Evolutionary conservation across 2,329 filamentous ascomycete species (phyloP).

Genomic region (Fusarium floridanum): DNA sequence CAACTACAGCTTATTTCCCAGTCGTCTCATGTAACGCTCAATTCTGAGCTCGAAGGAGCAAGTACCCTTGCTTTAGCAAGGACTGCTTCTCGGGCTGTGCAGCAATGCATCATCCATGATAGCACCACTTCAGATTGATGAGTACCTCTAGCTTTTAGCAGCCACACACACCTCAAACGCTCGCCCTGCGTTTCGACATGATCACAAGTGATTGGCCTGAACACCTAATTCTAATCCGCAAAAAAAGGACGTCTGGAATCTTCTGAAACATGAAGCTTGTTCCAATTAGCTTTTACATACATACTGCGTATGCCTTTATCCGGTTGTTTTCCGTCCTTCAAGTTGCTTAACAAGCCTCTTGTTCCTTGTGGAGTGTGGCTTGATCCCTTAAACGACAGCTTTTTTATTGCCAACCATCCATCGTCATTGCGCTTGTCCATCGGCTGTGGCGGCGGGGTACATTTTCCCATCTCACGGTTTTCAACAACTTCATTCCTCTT

Average conservation of each 20-base stretch:
- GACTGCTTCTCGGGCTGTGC: slow-evolving; percentile 17
- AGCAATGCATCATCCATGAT: slow-evolving; percentile 37
- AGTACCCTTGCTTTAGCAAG: slow-evolving; percentile 1
- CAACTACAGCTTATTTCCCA: slow-evolving; percentile 14
- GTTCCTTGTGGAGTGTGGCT: slow-evolving; percentile 27
- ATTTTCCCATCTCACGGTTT: background rate
- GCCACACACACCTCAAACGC: slow-evolving; percentile 12
- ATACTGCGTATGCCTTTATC: background rate
- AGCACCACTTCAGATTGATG: slow-evolving; percentile 8
- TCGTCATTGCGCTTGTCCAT: slow-evolving; percentile 10
- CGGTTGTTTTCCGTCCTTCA: background rate
- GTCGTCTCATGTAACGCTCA: slow-evolving; percentile 12
- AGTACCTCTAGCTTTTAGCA: background rate
- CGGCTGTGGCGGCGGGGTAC: slow-evolving; percentile 25
- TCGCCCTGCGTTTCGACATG: background rate
- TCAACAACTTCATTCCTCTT: background rate
- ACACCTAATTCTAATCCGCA: background rate
- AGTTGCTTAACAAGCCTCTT: slow-evolving; percentile 1
- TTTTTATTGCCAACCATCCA: slow-evolving; percentile 8
- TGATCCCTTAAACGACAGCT: slow-evolving; percentile 4
- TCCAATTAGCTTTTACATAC: background rate
- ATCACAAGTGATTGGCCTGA: background rate
- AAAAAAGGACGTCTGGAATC: background rate
- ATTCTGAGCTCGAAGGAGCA: background rate
- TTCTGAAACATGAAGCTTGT: slow-evolving; percentile 2